Evolutionary conservation across 306 rosid species (phyloP), one percentile per base, ranked within the genome.

Genomic region (Sechiopsis laciniata): DNA sequence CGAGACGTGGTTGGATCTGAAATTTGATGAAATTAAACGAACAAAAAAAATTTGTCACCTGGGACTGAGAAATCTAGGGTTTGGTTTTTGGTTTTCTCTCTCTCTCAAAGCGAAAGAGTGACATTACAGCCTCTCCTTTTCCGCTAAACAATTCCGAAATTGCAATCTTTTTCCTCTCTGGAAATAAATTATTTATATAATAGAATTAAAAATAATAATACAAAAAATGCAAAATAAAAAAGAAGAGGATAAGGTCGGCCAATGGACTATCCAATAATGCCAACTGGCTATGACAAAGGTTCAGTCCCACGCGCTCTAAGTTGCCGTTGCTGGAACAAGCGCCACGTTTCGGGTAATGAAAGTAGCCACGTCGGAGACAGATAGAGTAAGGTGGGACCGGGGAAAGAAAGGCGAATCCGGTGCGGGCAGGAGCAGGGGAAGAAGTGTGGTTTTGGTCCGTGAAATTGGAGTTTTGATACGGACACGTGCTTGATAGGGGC

Each of bases 231-330:
- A 11, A 58, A 57, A 7, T 6, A 10, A 55, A 64, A 62, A 22
- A 21, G 52, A 80, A 82, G 83, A 80, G 83, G 87, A 85, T 85
- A 83, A 85, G 87, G 82, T 78, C 80, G 85, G 85, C 79, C 83
- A 78, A 84, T 80, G 65, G 78, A 74, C 56, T 52, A 51, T 78
- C 72, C 77, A 74, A 85, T 74, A 24, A 80, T 80, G 89, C 85
- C 89, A 83, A 78, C 89, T 80, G 87, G 86, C 77, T 46, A 40
- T 20, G 51, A 51, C 53, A 9, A 63, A 72, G 60, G 68, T 76
- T 65, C 24, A 46, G 53, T 35, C 17, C 73, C 78, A 80, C 89
- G 83, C 83, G 81, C 85, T 9, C 69, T 14, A 14, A 42, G 71
- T 37, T 1, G 75, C 51, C 6, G n/a, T 15, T 6, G 68, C 3